These are phyloP conservation scores for Pyracantha coccinea DNA, from an alignment of 331 rosid genomes.

Conservation along the genomic window DNA sequence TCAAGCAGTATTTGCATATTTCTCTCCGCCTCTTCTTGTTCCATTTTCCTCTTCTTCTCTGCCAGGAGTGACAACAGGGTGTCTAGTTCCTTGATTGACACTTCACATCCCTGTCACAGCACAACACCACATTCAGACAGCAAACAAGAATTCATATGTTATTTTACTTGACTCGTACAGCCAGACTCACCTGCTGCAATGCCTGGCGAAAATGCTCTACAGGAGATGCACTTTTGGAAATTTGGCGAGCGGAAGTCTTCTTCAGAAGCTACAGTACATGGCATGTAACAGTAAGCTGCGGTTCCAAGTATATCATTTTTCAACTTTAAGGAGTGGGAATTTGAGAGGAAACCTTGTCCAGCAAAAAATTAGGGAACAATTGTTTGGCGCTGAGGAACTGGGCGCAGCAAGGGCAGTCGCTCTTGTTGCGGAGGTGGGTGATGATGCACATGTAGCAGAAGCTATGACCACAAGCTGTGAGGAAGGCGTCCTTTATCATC, in stretches of 20 bases:
- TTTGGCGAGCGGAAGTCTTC: conserved; percentile 78
- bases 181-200: conserved; percentile 57
- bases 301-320: conserved; percentile 36
- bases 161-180: neutral
- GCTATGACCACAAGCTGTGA: conserved; percentile 88
- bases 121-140: neutral
- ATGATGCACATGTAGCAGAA: conserved; percentile 96
- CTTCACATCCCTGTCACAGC: conserved; percentile 72
- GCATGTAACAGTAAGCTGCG: conserved; percentile 61
- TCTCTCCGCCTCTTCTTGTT: conserved; percentile 96
- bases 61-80: conserved; percentile 63
- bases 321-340: neutral
- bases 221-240: conserved; percentile 73
- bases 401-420: conserved; percentile 92
- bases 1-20: conserved; percentile 89
- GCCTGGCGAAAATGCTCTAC: conserved; percentile 79
- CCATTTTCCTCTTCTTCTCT: conserved; percentile 96
- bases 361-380: conserved; percentile 72
- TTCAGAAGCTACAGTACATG: conserved; percentile 71
- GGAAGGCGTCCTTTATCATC: conserved; percentile 79
- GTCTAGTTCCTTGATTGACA: conserved; percentile 83
- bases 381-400: conserved; percentile 65
- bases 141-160: neutral
- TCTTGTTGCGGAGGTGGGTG: conserved; percentile 91
- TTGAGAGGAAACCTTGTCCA: conserved; percentile 58